Base-by-base conservation (phyloP, 2,329 filamentous ascomycete species). In the Erysiphe pisi region DNA sequence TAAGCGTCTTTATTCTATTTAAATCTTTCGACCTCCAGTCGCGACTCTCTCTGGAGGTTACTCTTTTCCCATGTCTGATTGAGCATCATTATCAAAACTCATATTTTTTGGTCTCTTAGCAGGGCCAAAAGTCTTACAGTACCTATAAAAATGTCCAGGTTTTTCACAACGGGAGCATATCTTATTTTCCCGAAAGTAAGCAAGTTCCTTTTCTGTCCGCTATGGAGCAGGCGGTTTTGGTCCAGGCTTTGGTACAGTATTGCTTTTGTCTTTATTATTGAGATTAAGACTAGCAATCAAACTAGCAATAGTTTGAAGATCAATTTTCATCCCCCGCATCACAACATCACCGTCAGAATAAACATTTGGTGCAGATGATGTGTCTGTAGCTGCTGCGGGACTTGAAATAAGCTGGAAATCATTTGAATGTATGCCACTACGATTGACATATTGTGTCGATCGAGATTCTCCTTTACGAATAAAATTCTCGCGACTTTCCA, bases 31-130 rank as follows among this genome's bases (percentile, higher is more conserved):
- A 20, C 36, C 43, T 45, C 36, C 68, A 73, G 68, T 43, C 16
- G 31, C 31, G 68, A 73, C 68, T 73, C 16, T 45, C 8, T 18
- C 68, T 73, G 43, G 43, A 73, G 68, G 68, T 22, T 73, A 73
- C 43, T 73, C 68, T 73, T 73, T 73, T 73, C 20, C 31, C 31
- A 22, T 43, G 14, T 65, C 22, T 18, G 7, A 28, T 9, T 28
- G 0, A 6, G 43, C 1, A 31, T 47, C 36, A 45, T 73, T n/a
- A 7, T 45, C 22, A 20, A 45, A 45, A 20, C 40, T 74, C 18
- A 18, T 28, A 8, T 56, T 20, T 25, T 2, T 20, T 28, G 71
- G 71, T 43, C 45, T 43, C 71, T 74, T 52, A 16, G 71, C 14
- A 14, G 71, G n/a, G 14, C 71, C 71, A 52, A 74, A 52, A 12